These are phyloP conservation scores for Ophiostoma ulmi DNA, from an alignment of 2,329 filamentous ascomycete genomes.

Conservation along the genomic window DNA sequence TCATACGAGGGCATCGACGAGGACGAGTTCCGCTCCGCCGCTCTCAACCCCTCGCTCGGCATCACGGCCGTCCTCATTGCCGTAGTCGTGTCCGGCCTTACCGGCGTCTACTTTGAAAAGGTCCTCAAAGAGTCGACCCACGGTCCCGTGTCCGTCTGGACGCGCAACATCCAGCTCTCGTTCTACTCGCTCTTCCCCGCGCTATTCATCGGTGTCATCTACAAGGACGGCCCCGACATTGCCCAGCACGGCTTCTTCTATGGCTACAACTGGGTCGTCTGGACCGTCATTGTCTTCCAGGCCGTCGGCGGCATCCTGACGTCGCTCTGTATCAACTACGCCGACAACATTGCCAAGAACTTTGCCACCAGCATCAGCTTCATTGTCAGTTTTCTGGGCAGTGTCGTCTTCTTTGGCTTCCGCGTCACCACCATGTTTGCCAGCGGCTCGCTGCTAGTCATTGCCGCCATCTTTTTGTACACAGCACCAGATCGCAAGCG, in stretches of 20 bases:
- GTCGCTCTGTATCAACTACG: constrained; percentile 73
- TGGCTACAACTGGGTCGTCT: constrained; percentile 89
- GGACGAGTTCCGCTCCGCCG: constrained; percentile 47
- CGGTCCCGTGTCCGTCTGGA: constrained; percentile 72
- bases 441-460: constrained; percentile 70
- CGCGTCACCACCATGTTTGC: constrained; percentile 71
- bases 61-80: constrained; percentile 72
- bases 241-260: constrained; percentile 84
- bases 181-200: constrained; percentile 92
- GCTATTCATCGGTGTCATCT: constrained; percentile 76
- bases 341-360: constrained; percentile 88
- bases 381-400: constrained; percentile 77
- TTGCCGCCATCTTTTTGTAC: constrained; percentile 82
- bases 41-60: constrained; percentile 75
- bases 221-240: constrained; percentile 81
- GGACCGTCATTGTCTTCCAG: constrained; percentile 77
- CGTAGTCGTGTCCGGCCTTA: constrained; percentile 75
- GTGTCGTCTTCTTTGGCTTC: constrained; percentile 80
- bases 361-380: constrained; percentile 92
- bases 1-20: constrained; percentile 85
- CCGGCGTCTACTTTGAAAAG: constrained; percentile 85
- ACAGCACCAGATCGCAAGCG: constrained; percentile 59
- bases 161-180: constrained; percentile 88
- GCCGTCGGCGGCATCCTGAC: constrained; percentile 79
- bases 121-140: constrained; percentile 78